Base-by-base conservation (phyloP, 2,329 filamentous ascomycete species). In the Fusarium kyushuense region DNA sequence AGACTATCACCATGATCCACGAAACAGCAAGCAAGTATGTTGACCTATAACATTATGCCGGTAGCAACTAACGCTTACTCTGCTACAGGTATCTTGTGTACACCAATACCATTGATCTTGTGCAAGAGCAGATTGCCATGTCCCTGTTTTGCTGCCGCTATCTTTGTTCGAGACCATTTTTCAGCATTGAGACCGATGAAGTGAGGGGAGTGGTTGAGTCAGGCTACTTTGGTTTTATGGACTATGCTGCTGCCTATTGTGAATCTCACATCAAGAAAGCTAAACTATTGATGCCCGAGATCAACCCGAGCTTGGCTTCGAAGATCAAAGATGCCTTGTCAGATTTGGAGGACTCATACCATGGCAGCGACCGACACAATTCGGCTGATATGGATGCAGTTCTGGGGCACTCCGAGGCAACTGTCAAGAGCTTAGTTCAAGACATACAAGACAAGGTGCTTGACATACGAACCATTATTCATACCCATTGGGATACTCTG, bases 341-440 rank as follows among this genome's bases (percentile, higher is more conserved):
- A 0, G 10, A 36, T 19, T n/a, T 36, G n/a, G 35, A 19, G 12
- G n/a, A 12, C 2, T 3, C 17, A 3, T 36, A 36, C 6, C 35
- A 36, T 1, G 11, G 5, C 0, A 19, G 9, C 5, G 17, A 4
- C 16, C 1, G 8, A 35, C 7, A 35, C 16, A 10, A 17, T 1
- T 4, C 5, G 5, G 17, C 33, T 10, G 9, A 11, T 0, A 35
- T 35, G 9, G 4, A 35, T 5, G 8, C 5, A 16, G 7, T n/a
- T 9, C 9, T 3, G n/a, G 17, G 1, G 3, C 2, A 1, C 5
- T 5, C 5, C 10, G 9, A n/a, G 5, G 9, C 10, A 6, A 1
- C 17, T 0, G 3, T 8, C 2, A 12, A 36, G 0, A 8, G 1
- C n/a, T 5, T 36, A 0, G 1, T 11, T 1, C 10, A 12, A 36